Evolutionary conservation across 2,329 filamentous ascomycete genomes (phyloP).

Genomic region (Drechslerella stenobrocha): DNA sequence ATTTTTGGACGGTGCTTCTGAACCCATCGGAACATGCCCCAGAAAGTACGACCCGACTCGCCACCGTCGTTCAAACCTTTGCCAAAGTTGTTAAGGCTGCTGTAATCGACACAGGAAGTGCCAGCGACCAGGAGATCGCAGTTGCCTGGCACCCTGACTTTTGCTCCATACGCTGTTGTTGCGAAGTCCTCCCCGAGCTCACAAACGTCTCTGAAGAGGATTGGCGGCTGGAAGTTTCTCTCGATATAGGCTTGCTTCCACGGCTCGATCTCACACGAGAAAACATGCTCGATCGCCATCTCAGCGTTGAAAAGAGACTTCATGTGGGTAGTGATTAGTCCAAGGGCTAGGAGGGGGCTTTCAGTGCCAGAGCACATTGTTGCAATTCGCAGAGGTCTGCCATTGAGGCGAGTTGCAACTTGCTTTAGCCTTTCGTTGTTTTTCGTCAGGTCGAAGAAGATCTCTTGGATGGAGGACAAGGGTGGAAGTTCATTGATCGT

Average conservation of each 20-base stretch:
- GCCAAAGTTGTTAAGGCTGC: conserved; percentile 64
- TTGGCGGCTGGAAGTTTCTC: conserved; percentile 61
- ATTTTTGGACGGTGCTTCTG: conserved; percentile 63
- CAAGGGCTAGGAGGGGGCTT: conserved; percentile 69
- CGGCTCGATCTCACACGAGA: conserved; percentile 67
- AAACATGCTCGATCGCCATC: conserved; percentile 62
- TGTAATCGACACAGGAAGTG: conserved; percentile 77
- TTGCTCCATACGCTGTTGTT: conserved; percentile 69
- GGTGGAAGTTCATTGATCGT: conserved; percentile 56
- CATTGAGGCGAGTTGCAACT: conserved; percentile 55
- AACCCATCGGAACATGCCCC: conserved; percentile 64
- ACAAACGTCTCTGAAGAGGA: conserved; percentile 65
- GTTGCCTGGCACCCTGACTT: conserved; percentile 62
- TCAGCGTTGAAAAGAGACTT: conserved; percentile 54
- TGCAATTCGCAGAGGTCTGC: conserved; percentile 61
- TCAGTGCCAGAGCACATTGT: conserved; percentile 82
- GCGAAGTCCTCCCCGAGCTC: conserved; percentile 61
- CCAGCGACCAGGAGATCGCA: conserved; percentile 72
- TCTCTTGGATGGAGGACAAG: conserved; percentile 58
- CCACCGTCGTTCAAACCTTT: conserved; percentile 63
- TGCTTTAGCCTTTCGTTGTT: conserved; percentile 54
- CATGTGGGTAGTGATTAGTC: conserved; percentile 61
- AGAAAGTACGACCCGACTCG: conserved; percentile 69
- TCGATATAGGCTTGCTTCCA: conserved; percentile 69
- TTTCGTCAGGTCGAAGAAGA: conserved; percentile 60